These are phyloP conservation scores for Xylariaceae sp. DNA, from an alignment of 2,329 filamentous ascomycete species.

Conservation along the genomic window DNA sequence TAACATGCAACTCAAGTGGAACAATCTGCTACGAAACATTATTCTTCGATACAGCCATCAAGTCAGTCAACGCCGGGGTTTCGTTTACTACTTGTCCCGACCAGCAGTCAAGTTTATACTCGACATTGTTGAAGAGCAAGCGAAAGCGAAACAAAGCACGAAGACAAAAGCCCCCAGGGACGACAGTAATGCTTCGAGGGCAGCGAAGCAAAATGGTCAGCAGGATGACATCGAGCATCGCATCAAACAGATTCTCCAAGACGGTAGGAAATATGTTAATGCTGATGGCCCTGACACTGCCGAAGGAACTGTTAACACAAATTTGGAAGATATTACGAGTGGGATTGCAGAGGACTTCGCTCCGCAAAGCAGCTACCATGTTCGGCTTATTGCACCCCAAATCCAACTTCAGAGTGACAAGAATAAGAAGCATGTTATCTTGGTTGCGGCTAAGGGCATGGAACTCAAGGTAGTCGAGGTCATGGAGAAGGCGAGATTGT, in stretches of 20 bases:
- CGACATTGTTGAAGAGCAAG: conserved; percentile 94
- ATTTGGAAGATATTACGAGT: conserved; percentile 61
- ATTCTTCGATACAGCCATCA: conserved; percentile 97
- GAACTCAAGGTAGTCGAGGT: conserved; percentile 96
- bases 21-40: conserved; percentile 91
- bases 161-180: conserved; percentile 27
- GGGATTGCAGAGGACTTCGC: conserved; percentile 85
- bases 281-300: conserved; percentile 55
- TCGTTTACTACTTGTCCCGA: conserved; percentile 95
- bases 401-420: conserved; percentile 98
- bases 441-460: conserved; percentile 97
- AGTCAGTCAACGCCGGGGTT: conserved; percentile 90
- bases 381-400: conserved; percentile 92
- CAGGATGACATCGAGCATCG: conserved; percentile 72
- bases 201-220: conserved; percentile 50
- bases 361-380: conserved; percentile 88
- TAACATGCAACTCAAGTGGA: conserved; percentile 98
- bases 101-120: conserved; percentile 96
- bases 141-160: conserved; percentile 57
- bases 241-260: conserved; percentile 79
- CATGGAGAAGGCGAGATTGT: conserved; percentile 92
- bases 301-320: conserved; percentile 33
- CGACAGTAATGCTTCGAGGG: conserved; percentile 27
- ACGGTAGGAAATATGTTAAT: conserved; percentile 77
- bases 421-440: conserved; percentile 91